These are phyloP conservation scores for Tagetes erecta DNA, from an alignment of 129 eudicot genomes.

Conservation along the genomic window DNA sequence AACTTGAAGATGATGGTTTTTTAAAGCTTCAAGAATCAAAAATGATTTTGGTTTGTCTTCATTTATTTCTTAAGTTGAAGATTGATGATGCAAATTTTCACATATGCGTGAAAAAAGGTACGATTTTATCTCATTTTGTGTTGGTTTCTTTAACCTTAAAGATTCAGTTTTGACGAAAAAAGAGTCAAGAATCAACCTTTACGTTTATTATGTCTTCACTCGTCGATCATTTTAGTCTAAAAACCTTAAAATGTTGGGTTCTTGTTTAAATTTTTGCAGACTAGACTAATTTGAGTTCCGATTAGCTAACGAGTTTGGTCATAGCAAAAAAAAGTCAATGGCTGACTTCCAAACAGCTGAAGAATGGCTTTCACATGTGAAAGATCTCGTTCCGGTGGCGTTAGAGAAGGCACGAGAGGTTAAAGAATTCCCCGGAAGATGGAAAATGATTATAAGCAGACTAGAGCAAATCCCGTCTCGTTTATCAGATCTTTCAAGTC, in stretches of 20 bases:
- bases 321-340: constrained; percentile 10
- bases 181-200: neutral
- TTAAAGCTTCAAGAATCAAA: constrained; percentile 35
- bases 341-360: constrained; percentile 49
- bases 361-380: constrained; percentile 72
- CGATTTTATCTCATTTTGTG: constrained; percentile 5
- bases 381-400: constrained; percentile 75
- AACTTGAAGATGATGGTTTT: constrained; percentile 37
- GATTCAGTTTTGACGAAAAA: constrained; percentile 15
- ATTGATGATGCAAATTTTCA: neutral
- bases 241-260: neutral
- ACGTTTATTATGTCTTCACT: neutral
- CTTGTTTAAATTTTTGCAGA: constrained; percentile 24
- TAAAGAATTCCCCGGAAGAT: constrained; percentile 73
- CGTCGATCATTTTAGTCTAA: neutral
- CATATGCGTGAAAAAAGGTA: constrained; percentile 7
- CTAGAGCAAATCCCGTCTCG: constrained; percentile 76
- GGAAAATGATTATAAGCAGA: constrained; percentile 78
- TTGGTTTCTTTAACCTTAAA: constrained; percentile 28
- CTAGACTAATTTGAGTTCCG: constrained; percentile 16
- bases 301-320: constrained; percentile 12
- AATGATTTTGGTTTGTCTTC: constrained; percentile 22
- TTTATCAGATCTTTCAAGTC: constrained; percentile 78
- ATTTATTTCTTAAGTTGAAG: constrained; percentile 8
- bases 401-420: constrained; percentile 66